Evolutionary conservation across 179 eudicot genomes (phyloP).

Genomic region (Beta corolliflora): DNA sequence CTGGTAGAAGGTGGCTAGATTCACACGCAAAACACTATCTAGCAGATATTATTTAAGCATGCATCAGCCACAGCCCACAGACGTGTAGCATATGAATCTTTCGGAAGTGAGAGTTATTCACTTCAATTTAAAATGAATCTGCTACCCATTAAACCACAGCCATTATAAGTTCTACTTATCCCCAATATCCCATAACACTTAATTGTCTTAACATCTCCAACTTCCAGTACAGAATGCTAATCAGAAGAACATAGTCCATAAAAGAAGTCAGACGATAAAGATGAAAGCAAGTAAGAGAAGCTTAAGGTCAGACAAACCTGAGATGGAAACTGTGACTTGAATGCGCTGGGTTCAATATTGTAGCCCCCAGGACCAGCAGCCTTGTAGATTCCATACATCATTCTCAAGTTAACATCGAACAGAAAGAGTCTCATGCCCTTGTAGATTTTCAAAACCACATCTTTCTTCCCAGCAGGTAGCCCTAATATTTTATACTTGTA

Average conservation of each 20-base stretch:
- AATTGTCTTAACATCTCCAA: not conserved
- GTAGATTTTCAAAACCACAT: constrained; percentile 65
- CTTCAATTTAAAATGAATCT: not conserved
- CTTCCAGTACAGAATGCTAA: constrained; percentile 5
- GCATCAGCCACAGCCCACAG: not conserved
- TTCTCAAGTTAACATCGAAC: constrained; percentile 71
- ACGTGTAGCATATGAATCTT: not conserved
- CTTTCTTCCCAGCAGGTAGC: constrained; percentile 84
- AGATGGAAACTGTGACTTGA: constrained; percentile 83
- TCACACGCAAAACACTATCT: constrained; percentile 9
- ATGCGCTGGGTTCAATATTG: constrained; percentile 87
- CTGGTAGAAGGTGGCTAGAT: not conserved
- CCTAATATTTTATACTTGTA: constrained; percentile 74
- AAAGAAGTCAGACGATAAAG: not conserved
- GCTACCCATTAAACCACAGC: not conserved
- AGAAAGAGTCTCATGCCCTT: constrained; percentile 88
- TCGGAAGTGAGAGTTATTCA: not conserved
- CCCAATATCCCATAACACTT: too few species aligned
- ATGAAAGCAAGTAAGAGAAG: not conserved
- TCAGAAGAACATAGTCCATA: constrained; percentile 3
- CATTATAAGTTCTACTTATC: not conserved
- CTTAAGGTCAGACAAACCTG: constrained; percentile 58
- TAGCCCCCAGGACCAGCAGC: constrained; percentile 91
- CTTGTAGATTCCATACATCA: constrained; percentile 93
- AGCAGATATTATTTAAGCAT: not conserved